Conservation (phyloP, 129 eudicot species). For the Rutidosis leptorrhynchoides region DNA sequence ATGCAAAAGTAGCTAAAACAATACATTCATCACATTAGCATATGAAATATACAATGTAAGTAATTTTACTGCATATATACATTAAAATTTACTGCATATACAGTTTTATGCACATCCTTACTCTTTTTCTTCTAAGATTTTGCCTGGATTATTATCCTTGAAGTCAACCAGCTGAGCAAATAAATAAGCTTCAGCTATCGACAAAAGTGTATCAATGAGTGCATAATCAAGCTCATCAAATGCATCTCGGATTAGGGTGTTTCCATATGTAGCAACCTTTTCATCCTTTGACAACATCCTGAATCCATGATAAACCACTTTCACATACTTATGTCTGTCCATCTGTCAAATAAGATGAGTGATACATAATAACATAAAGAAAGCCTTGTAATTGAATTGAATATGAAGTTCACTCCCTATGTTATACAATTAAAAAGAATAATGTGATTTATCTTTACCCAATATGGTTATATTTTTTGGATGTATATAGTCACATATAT, state of each 20-base stretch:
- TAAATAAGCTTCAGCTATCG: constrained; percentile 88
- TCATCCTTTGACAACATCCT: constrained; percentile 83
- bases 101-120: constrained; percentile 30
- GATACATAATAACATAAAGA: constrained; percentile 4
- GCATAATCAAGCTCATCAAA: too few relatives aligned
- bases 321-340: constrained; percentile 96
- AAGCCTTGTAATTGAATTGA: constrained; percentile 3
- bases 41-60: constrained; percentile 11
- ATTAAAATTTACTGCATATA: neutral
- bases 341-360: too few relatives aligned
- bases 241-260: too few relatives aligned
- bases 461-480: neutral
- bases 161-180: constrained; percentile 96
- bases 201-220: constrained; percentile 90
- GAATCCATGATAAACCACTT: constrained; percentile 96
- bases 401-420: neutral
- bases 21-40: constrained; percentile 19
- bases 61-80: neutral
- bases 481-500: neutral
- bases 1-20: constrained; percentile 69
- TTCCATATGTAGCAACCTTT: too few relatives aligned
- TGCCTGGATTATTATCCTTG: too few relatives aligned
- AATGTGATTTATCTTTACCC: constrained; percentile 9
- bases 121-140: too few relatives aligned
- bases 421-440: neutral